Evolutionary conservation across 495 filamentous ascomycete species (phyloP), one percentile per base, ranked within the genome.

Genomic region (Penicillium crystallinum): DNA sequence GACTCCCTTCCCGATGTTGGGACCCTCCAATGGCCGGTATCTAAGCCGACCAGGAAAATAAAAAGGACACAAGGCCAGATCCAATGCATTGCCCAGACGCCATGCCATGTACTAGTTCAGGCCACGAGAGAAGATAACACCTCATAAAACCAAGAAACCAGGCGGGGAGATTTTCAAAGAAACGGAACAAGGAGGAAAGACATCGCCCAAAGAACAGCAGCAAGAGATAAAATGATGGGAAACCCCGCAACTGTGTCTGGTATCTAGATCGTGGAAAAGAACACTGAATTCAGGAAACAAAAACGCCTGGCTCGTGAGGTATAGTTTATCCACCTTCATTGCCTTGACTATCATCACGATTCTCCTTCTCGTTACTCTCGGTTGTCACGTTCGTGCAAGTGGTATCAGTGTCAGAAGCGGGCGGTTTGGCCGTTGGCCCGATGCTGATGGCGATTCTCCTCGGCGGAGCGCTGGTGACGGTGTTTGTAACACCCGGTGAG

Each of bases 371-470:
- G 35, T 61, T 68, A 56, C 51, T 47, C 41, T 64, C 55, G 23
- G 46, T 53, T 19, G 52, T 37, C 33, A 49, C 56, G 9, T 54
- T 58, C 25, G 47, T 35, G 21, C 46, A 44, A 7, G 57, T 36
- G 10, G 55, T 37, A n/a, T 61, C 57, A 25, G 22, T 47, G 14
- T 63, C 59, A 23, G 54, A 33, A 1, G 36, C 1, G 2, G 54
- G 30, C 7, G 61, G 29, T 40, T 70, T 71, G 27, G 34, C 22
- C 5, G 54, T 59, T 31, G 37, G 59, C 18, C 67, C 57, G 12
- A 79, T 50, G 37, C 76, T 78, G 46, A 79, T 79, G n/a, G 76
- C 75, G 35, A 79, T 79, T 46, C 71, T 65, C 57, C 77, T 77
- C 12, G 73, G 75, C n/a, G 67, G 56, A 15, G 68, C 63, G n/a